These are phyloP conservation scores for Fusarium longipes DNA, from an alignment of 2,329 filamentous ascomycete genomes.

Conservation along the genomic window DNA sequence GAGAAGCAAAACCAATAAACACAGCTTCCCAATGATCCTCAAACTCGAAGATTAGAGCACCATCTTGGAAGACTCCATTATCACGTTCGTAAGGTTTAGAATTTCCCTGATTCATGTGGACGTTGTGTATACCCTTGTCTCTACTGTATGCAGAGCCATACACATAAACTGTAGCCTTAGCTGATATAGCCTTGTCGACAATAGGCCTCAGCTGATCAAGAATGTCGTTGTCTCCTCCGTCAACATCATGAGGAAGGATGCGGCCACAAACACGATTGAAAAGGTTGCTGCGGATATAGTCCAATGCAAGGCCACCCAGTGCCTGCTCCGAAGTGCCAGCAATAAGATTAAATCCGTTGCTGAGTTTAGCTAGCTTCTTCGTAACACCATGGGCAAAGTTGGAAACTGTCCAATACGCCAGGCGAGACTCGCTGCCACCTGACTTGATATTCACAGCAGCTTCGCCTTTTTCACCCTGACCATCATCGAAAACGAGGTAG, in stretches of 20 bases:
- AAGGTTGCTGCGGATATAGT: background rate
- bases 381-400: background rate
- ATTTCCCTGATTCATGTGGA: background rate
- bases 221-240: background rate
- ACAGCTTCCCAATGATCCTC: background rate
- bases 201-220: background rate
- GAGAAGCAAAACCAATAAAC: background rate
- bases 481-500: background rate
- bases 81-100: background rate
- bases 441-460: slow-evolving; percentile 2
- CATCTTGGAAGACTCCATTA: background rate
- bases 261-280: background rate
- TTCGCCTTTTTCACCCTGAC: background rate
- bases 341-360: background rate
- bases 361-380: background rate
- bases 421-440: background rate
- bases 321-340: background rate
- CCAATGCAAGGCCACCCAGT: background rate
- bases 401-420: background rate
- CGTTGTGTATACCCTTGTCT: background rate
- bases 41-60: background rate
- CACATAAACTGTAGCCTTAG: background rate
- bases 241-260: background rate
- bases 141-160: background rate
- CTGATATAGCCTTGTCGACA: background rate